These are phyloP conservation scores for Botrytis fragariae DNA, from an alignment of 2,329 filamentous ascomycete genomes.

Conservation along the genomic window DNA sequence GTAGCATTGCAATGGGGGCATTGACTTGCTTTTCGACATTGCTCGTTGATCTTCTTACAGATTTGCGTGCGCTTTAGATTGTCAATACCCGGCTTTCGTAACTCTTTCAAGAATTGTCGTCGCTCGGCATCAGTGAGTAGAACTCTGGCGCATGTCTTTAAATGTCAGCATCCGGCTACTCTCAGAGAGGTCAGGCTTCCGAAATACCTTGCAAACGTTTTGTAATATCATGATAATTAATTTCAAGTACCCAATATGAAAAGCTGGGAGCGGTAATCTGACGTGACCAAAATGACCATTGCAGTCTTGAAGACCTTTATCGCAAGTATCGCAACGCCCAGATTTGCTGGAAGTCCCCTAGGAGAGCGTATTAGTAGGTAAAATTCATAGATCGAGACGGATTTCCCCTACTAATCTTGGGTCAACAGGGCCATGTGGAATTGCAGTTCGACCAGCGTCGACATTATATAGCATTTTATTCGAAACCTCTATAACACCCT, in stretches of 20 bases:
- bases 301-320: slow-evolving; percentile 76
- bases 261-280: slow-evolving; percentile 83
- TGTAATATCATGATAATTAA: slow-evolving; percentile 90
- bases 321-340: slow-evolving; percentile 77
- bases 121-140: slow-evolving; percentile 79
- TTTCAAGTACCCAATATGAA: slow-evolving; percentile 94
- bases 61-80: slow-evolving; percentile 81
- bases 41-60: slow-evolving; percentile 82
- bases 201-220: slow-evolving; percentile 79
- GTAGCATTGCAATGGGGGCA: slow-evolving; percentile 79
- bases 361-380: neutral
- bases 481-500: slow-evolving; percentile 92
- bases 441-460: slow-evolving; percentile 71
- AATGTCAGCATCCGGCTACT: slow-evolving; percentile 23
- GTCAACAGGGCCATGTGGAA: slow-evolving; percentile 83
- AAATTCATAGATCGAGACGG: neutral
- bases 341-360: slow-evolving; percentile 82
- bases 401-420: slow-evolving; percentile 61
- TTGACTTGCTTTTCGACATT: slow-evolving; percentile 80
- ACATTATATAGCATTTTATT: slow-evolving; percentile 92
- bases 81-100: slow-evolving; percentile 79
- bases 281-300: slow-evolving; percentile 96
- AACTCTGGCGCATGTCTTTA: slow-evolving; percentile 74
- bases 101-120: slow-evolving; percentile 71
- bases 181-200: slow-evolving; percentile 12